Evolutionary conservation across 345 rosid genomes (phyloP).

Genomic region (Firmiana major): DNA sequence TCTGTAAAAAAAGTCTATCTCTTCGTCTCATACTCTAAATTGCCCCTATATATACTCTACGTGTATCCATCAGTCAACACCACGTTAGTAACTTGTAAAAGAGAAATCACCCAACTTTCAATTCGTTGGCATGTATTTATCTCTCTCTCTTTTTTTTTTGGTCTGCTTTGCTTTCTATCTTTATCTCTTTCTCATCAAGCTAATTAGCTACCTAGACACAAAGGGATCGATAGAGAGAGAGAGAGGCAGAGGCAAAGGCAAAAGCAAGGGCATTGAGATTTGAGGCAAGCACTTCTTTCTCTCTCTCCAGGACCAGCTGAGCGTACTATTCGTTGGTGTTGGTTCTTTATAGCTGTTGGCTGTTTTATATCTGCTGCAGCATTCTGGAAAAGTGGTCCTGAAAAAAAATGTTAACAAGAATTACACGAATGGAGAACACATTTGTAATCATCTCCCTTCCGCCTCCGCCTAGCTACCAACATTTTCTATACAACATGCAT

Average conservation of each 20-base stretch:
- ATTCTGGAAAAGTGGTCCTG: slow-evolving; percentile 6
- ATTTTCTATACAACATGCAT: background rate
- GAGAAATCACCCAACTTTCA: background rate
- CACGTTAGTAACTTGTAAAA: background rate
- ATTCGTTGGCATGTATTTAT: background rate
- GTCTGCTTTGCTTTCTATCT: background rate
- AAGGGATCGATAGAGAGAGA: background rate
- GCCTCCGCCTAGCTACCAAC: background rate
- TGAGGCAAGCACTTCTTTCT: background rate
- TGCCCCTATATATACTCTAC: background rate
- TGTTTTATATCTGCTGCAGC: slow-evolving; percentile 2
- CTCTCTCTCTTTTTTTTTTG: background rate
- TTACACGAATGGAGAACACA: background rate
- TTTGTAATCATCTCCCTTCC: background rate
- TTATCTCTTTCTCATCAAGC: background rate
- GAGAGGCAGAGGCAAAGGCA: background rate
- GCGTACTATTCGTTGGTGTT: background rate
- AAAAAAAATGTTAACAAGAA: background rate
- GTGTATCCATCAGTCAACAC: background rate
- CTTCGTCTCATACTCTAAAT: slow-evolving; percentile 8
- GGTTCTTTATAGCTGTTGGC: slow-evolving; percentile 7
- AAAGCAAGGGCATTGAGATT: background rate
- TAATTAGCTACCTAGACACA: background rate
- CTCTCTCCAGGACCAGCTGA: background rate
- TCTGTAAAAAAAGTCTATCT: background rate